These are phyloP conservation scores for Byssoonygena ceratinophila DNA, from an alignment of 2,329 filamentous ascomycete species.

Conservation along the genomic window DNA sequence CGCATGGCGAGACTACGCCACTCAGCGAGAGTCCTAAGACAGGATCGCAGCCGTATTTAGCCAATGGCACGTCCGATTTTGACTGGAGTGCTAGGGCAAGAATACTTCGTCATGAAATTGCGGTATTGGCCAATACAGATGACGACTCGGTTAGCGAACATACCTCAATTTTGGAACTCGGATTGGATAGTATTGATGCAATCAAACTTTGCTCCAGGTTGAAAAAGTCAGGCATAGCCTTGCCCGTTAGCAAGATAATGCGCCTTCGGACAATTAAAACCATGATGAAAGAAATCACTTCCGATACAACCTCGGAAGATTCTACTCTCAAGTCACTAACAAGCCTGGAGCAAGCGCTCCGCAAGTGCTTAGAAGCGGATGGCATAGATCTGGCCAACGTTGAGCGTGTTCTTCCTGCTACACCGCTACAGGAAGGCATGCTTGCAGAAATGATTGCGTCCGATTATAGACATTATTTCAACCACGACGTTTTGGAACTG, in stretches of 20 bases:
- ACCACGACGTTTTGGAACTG: constrained; percentile 65
- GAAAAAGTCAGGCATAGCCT: constrained; percentile 46
- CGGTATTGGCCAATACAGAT: constrained; percentile 48
- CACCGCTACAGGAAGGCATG: constrained; percentile 79
- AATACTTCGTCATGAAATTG: constrained; percentile 52
- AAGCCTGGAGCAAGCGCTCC: constrained; percentile 26
- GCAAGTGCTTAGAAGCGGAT: constrained; percentile 28
- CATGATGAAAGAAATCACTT: constrained; percentile 38
- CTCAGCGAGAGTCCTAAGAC: neutral
- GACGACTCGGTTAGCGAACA: constrained; percentile 44
- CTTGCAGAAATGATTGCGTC: constrained; percentile 70
- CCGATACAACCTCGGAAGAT: constrained; percentile 12
- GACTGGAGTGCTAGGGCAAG: constrained; percentile 49
- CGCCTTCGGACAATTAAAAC: constrained; percentile 55
- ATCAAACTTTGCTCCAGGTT: constrained; percentile 72
- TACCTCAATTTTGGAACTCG: constrained; percentile 66
- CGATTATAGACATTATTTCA: constrained; percentile 67
- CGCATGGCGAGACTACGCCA: too few species aligned
- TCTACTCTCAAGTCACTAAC: neutral
- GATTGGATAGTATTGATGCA: constrained; percentile 82
- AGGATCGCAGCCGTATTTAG: neutral
- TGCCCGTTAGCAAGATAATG: constrained; percentile 70
- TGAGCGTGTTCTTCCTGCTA: constrained; percentile 59
- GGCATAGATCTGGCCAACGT: constrained; percentile 35
- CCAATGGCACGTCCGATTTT: constrained; percentile 31